Evolutionary conservation across 306 rosid genomes (phyloP), one percentile per base, ranked within the genome.

Genomic region (Mucuna pruriens): DNA sequence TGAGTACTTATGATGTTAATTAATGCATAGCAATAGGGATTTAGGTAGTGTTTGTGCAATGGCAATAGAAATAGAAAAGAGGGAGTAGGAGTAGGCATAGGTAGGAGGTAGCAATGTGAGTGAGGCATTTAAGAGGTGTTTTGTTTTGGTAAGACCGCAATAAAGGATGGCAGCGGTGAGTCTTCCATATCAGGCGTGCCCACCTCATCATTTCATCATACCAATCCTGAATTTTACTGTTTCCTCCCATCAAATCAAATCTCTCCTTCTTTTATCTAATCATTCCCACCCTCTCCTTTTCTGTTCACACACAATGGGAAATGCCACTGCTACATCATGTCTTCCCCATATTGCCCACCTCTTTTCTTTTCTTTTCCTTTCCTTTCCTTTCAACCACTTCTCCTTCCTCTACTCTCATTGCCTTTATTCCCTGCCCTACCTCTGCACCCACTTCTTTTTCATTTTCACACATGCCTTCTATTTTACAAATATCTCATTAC

Each of bases 141-240:
- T 20, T 58, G 34, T 38, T 63, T 77, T 70, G 73, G 79, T 71
- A 48, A 71, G 75, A 81, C 58, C 38, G 46, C 58, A 73, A 80
- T 80, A 61, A 80, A 71, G 62, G 1, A 46, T 12, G 69, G 77
- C 9, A 57, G 71, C 60, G 48, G 49, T 45, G 62, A 71, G 25
- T 20, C 26, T 69, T 57, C 42, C 4, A 26, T 25, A 45, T 49
- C 52, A 49, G 75, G 52, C 55, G 45, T 68, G 48, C 34, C 65
- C 9, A 23, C 74, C 78, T 62, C 79, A 71, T 71, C 66, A 61
- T 80, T 5, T 69, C 77, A 79, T 70, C 78, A 80, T 31, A 1
- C 33, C 46, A n/a, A n/a, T 58, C 63, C 72, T 61, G 3, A 48
- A 71, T 45, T 80, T 61, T 36, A 36, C 71, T 31, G 26, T 57